Percentiles rank a stretch among this genome's conserved stretches.
Evolutionary conservation across 1,139 yeast species (phyloP).

Genomic region (Pichia sp.): DNA sequence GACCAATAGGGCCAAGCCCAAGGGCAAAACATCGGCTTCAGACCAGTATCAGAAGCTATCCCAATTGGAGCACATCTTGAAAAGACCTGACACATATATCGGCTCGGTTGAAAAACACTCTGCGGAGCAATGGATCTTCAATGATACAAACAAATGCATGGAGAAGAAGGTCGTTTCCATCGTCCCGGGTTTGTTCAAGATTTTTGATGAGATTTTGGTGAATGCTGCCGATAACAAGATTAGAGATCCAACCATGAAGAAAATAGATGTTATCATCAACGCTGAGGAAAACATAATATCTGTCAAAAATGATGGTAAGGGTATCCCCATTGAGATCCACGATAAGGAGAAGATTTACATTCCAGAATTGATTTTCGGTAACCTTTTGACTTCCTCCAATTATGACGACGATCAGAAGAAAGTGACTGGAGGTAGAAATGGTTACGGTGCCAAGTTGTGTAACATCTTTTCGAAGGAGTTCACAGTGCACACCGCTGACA

Average conservation of each 20-base stretch:
- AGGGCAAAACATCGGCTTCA: conserved; percentile 41
- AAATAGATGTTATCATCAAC: conserved; percentile 74
- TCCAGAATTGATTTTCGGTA: conserved; percentile 96
- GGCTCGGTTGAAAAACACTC: conserved; percentile 88
- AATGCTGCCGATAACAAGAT: conserved; percentile 99
- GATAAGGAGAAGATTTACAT: conserved; percentile 87
- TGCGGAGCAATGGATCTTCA: conserved; percentile 82
- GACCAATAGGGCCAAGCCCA: not conserved
- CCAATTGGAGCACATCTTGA: conserved; percentile 91
- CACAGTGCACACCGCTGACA: conserved; percentile 85
- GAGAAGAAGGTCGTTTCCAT: conserved; percentile 64
- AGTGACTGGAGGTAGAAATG: conserved; percentile 98
- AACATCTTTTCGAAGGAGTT: conserved; percentile 90
- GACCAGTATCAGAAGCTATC: conserved; percentile 90
- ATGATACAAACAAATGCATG: conserved; percentile 69
- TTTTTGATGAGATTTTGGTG: conserved; percentile 94
- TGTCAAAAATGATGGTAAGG: conserved; percentile 89
- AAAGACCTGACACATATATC: conserved; percentile 96
- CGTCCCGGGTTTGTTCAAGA: conserved; percentile 94
- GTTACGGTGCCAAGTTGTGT: conserved; percentile 95
- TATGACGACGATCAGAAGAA: conserved; percentile 94
- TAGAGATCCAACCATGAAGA: conserved; percentile 87
- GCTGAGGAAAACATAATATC: conserved; percentile 70
- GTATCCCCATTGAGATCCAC: conserved; percentile 94
- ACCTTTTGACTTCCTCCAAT: conserved; percentile 88